Conservation (phyloP, 208 protist genomes). For the Leishmania major region DNA sequence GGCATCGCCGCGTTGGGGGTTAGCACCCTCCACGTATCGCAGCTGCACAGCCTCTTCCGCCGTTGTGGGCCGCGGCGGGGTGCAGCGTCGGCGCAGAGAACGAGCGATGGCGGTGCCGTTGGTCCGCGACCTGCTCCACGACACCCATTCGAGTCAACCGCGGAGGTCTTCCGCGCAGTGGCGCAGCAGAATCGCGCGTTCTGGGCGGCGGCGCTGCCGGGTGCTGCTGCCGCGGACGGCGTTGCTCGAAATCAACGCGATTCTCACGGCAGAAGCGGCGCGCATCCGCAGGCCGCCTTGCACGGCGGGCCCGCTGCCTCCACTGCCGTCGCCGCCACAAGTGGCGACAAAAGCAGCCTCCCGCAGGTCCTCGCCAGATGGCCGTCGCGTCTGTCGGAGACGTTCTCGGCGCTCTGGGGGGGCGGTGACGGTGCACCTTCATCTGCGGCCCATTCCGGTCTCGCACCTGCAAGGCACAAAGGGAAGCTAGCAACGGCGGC, state of each 20-base stretch:
- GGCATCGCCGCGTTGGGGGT: constrained; percentile 22
- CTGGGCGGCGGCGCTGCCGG: constrained; percentile 6
- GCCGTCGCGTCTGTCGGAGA: constrained; percentile 30
- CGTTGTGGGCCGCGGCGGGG: constrained; percentile 8
- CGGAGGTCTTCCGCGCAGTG: constrained; percentile 13
- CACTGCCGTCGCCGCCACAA: neutral
- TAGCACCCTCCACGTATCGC: constrained; percentile 20
- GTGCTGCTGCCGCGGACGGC: neutral
- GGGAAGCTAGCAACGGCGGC: neutral
- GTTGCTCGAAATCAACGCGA: constrained; percentile 3
- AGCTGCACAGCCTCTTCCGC: constrained; percentile 32
- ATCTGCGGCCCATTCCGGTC: neutral
- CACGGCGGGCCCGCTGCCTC: neutral
- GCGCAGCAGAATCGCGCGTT: constrained; percentile 28
- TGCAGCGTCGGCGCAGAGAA: neutral
- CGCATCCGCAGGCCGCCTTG: neutral
- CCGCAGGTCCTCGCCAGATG: constrained; percentile 19
- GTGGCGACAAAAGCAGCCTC: constrained; percentile 8
- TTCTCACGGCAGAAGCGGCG: neutral
- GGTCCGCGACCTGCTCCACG: constrained; percentile 11
- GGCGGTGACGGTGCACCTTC: neutral
- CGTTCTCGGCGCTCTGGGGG: constrained; percentile 27
- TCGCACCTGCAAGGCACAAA: neutral
- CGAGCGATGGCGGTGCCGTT: constrained; percentile 20
- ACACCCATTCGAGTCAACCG: constrained; percentile 24